Base-by-base conservation (phyloP, 2,329 filamentous ascomycete genomes). In the Albifimbria verrucaria region DNA sequence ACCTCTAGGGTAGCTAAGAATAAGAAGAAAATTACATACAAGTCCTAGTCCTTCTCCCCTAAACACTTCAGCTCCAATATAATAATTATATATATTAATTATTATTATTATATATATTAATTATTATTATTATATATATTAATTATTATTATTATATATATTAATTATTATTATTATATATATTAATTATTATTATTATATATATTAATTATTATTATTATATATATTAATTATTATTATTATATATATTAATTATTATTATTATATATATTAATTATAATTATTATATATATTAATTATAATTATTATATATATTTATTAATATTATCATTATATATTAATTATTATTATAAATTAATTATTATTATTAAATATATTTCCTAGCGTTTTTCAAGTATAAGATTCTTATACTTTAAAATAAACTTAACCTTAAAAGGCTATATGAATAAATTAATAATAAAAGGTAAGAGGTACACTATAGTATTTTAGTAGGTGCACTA, bases 391-490 rank as follows among this genome's bases (percentile, higher is more conserved):
- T n/a, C n/a, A n/a, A n/a, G n/a, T n/a, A n/a, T n/a, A n/a, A n/a
- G n/a, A n/a, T n/a, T n/a, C n/a, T n/a, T 22, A 22, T 39, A 11
- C 9, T 39, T 39, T 39, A 49, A 39, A 32, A 10, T 21, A 12
- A 44, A 52, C 46, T 25, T 22, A 28, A 10, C 17, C 11, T 28
- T 26, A 45, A 47, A 26, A 47, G 22, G 18, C 26, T 52, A 41
- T 52, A 52, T 17, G 48, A 39, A 48, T 46, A 48, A 52, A 18
- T 11, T 46, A 52, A 52, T 20, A 36, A 21, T 36, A 6, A 50
- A 32, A 32, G 15, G 26, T 32, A 32, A n/a, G n/a, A n/a, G n/a
- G n/a, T n/a, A n/a, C n/a, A n/a, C n/a, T n/a, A n/a, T n/a, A n/a
- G n/a, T n/a, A n/a, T n/a, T n/a, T n/a, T n/a, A n/a, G n/a, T n/a